These are phyloP conservation scores for Cardamine occulta DNA, from an alignment of 345 rosid species.

Conservation along the genomic window DNA sequence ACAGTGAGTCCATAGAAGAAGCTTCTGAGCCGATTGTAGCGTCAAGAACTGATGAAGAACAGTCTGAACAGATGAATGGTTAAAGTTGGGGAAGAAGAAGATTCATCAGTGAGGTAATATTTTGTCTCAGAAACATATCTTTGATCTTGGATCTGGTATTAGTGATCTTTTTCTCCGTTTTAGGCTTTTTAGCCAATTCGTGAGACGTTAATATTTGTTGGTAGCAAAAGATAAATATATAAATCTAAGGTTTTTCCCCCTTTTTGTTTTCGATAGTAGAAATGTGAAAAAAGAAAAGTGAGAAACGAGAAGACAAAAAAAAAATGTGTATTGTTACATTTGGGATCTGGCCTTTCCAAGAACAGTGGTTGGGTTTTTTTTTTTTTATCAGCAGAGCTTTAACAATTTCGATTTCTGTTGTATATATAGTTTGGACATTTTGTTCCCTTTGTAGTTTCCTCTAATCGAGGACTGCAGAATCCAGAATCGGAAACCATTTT, in stretches of 20 bases:
- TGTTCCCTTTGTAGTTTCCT: not conserved
- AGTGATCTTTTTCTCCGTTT: conserved; percentile 35
- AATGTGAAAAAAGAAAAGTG: conserved; percentile 34
- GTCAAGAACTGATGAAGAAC: conserved; percentile 28
- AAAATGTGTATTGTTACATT: conserved; percentile 33
- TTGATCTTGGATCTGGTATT: conserved; percentile 18
- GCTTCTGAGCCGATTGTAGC: conserved; percentile 35
- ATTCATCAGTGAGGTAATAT: conserved; percentile 54
- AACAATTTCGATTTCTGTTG: conserved; percentile 17
- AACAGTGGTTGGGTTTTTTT: conserved; percentile 26
- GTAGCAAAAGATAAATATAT: conserved; percentile 38
- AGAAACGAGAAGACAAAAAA: conserved; percentile 13
- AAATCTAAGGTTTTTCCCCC: conserved; percentile 3
- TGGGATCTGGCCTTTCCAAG: conserved; percentile 12
- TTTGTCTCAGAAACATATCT: conserved; percentile 34
- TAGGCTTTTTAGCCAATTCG: conserved; percentile 40
- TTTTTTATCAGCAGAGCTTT: conserved; percentile 31
- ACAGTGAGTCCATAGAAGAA: conserved; percentile 37
- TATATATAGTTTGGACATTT: conserved; percentile 21
- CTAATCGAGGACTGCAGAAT: not conserved
- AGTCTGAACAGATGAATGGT: conserved; percentile 4
- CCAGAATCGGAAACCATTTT: conserved; percentile 25
- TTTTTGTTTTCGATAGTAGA: conserved; percentile 20
- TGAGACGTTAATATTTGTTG: conserved; percentile 46
- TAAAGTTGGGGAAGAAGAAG: not conserved